Base-by-base conservation (phyloP, 345 rosid genomes). In the Cardiospermum halicacabum region DNA sequence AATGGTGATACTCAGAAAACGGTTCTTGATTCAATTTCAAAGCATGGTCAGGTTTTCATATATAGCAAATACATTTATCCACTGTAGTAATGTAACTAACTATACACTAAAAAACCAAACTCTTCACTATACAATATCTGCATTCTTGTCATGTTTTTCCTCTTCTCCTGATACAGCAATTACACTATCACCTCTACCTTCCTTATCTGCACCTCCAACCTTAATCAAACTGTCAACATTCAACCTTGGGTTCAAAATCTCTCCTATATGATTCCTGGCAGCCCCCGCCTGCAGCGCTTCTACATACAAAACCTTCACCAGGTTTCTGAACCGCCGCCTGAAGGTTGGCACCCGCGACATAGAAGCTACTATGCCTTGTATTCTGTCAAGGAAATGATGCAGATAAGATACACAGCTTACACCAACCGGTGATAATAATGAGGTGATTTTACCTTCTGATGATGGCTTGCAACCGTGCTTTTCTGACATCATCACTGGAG, bases 401-500 rank as follows among this genome's bases (percentile, higher is more conserved):
- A 34, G 39, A 34, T 13, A 47, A 45, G n/a, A n/a, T n/a, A n/a
- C n/a, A n/a, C n/a, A n/a, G n/a, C n/a, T n/a, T n/a, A 47, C 8
- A 19, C n/a, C 7, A 11, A 16, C 24, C 8, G 8, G 24, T 0
- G 24, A 47, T 47, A 47, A 24, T 47, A n/a, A 3, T n/a, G 8
- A 47, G 19, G 9, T 39, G 36, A 60, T 39, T 11, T 25, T 72
- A 85, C 96, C 96, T 85, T 78, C 96, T 80, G 7, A 87, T 80
- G 32, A 87, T 78, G 74, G 91, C 95, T 73, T 92, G 96, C 58
- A 89, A 65, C 73, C 87, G 96, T n/a, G 91, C 93, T 78, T 78
- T 85, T 69, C 84, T 80, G 34, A 87, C 78, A 1, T 51, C 65
- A 71, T 84, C 85, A 31, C 50, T n/a, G 4, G 89, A 82, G 3